These are phyloP conservation scores for Chlamydomonas reinhardtii DNA, from an alignment of 163 green algal species.

Conservation along the genomic window DNA sequence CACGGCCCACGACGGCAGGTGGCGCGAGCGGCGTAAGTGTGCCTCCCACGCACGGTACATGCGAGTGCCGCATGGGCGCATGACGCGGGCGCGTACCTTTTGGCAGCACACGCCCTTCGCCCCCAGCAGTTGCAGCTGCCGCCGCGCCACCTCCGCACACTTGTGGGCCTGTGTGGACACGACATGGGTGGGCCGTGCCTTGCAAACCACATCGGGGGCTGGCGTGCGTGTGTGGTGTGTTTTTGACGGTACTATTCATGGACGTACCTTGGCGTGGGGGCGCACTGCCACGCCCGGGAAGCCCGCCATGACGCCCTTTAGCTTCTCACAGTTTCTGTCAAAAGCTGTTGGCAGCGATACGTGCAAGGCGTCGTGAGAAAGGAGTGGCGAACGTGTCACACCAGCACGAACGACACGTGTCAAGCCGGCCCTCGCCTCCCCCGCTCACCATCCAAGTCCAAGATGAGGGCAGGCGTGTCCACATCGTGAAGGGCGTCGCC, in stretches of 20 bases:
- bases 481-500: conserved; percentile 7
- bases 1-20: no score
- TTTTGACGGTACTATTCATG: no score
- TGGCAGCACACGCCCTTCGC: conserved; percentile 56
- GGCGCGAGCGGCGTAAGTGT: no score
- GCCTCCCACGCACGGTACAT: no score
- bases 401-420: no score
- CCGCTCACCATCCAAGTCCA: conserved; percentile 62
- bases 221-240: no score
- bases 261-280: conserved; percentile 55
- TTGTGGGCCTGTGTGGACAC: conserved; percentile 52
- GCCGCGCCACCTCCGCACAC: conserved; percentile 47
- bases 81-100: no score
- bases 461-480: conserved; percentile 55
- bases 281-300: conserved; percentile 47
- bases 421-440: no score
- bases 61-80: no score
- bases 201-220: background rate
- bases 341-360: conserved; percentile 6
- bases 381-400: no score
- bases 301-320: conserved; percentile 35
- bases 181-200: no score
- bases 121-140: conserved; percentile 60
- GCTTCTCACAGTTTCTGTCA: conserved; percentile 53
- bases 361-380: no score